A percentile compares a stretch with the other conserved stretches of the same genome.
Conservation (phyloP, 176 grass and related monocot species). For the Coix lacrymajobi region DNA sequence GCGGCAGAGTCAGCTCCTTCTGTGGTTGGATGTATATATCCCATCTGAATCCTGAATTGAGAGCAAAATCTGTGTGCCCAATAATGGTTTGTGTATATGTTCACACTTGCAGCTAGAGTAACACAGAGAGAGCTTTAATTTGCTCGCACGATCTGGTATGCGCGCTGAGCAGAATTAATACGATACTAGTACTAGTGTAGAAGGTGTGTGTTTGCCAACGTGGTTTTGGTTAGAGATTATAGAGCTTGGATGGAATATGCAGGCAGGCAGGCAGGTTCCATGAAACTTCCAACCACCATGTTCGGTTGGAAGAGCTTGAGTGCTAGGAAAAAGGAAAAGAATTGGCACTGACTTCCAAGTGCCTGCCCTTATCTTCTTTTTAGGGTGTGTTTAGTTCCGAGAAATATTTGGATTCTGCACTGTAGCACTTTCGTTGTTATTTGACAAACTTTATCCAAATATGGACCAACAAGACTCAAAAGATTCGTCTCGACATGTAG, state of each 20-base stretch:
- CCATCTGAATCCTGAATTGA: not conserved
- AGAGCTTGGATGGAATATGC: not conserved
- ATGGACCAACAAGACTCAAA: too few species aligned
- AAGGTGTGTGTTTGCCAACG: not conserved
- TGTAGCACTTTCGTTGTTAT: too few species aligned
- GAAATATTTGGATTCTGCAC: too few species aligned
- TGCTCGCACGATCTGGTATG: not conserved
- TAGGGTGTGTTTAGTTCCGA: too few species aligned
- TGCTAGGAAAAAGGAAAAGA: not conserved
- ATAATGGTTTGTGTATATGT: not conserved
- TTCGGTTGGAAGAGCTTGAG: not conserved
- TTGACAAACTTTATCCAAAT: too few species aligned
- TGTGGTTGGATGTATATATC: not conserved
- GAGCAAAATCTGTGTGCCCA: not conserved
- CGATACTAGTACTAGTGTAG: not conserved
- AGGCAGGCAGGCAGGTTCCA: not conserved
- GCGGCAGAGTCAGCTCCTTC: conserved; percentile 1
- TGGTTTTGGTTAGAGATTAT: not conserved
- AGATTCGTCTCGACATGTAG: too few species aligned
- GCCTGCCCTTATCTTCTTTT: not conserved
- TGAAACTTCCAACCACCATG: not conserved
- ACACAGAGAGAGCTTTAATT: not conserved
- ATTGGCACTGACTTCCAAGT: conserved; percentile 17
- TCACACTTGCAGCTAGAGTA: not conserved
- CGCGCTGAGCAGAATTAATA: not conserved